phyloP scores from a whole-genome alignment of 495 filamentous ascomycete genomes.

The Talaromyces ruber region DNA sequence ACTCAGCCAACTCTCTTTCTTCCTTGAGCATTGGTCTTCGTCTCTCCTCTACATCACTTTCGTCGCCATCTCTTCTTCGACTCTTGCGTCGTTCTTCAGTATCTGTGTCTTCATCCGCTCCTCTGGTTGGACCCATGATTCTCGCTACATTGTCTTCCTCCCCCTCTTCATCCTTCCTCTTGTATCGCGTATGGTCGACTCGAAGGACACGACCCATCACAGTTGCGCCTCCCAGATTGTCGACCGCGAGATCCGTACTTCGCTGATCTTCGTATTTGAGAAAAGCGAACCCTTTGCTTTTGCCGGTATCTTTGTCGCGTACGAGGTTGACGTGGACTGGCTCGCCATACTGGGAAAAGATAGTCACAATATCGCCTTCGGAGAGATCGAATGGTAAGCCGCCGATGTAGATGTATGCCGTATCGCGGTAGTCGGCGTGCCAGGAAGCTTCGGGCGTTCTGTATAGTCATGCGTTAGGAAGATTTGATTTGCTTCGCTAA shows the following conservation, averaged over 20 bases:
- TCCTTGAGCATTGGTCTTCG: constrained; percentile 47
- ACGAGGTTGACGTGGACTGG: constrained; percentile 83
- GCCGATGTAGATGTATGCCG: constrained; percentile 93
- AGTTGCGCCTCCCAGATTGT: constrained; percentile 82
- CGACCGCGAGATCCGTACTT: constrained; percentile 89
- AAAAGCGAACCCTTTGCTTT: constrained; percentile 87
- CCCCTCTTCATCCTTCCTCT: constrained; percentile 78
- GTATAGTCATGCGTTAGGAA: constrained; percentile 8
- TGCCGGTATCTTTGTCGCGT: constrained; percentile 93
- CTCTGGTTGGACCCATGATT: constrained; percentile 21
- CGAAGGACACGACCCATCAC: constrained; percentile 73
- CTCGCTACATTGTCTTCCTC: constrained; percentile 47
- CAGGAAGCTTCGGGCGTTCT: constrained; percentile 81
- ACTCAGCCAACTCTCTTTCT: constrained; percentile 66
- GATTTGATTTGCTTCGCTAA: constrained; percentile 3
- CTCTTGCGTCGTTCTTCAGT: constrained; percentile 32
- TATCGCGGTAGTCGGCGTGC: constrained; percentile 96
- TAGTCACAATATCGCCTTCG: constrained; percentile 91
- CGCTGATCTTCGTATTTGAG: constrained; percentile 98
- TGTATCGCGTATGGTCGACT: constrained; percentile 91
- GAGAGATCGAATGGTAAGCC: constrained; percentile 89
- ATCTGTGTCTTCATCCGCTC: constrained; percentile 11
- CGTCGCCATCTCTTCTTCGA: constrained; percentile 31
- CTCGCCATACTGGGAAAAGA: constrained; percentile 96
- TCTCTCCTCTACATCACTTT: constrained; percentile 25